phyloP scores from a whole-genome alignment of 1,284 basidiomycete genomes.

The Mycosarcoma mackinlayi region DNA sequence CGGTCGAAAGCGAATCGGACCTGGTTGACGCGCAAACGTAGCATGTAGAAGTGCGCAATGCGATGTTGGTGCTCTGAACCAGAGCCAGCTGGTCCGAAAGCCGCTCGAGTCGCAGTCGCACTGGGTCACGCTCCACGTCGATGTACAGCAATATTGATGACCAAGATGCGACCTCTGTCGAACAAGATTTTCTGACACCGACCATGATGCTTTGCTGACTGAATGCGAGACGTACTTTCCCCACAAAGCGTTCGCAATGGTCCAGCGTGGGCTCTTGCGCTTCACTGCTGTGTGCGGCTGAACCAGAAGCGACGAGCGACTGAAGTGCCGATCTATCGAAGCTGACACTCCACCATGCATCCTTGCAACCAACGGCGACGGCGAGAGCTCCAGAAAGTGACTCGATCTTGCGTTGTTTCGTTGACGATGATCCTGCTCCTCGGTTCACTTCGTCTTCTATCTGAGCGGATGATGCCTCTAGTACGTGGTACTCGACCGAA shows the following conservation, averaged over 20 bases:
- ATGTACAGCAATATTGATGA: constrained; percentile 20
- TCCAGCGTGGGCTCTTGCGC: not conserved
- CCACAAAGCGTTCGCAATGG: constrained; percentile 3
- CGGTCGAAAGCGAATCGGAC: too few species aligned
- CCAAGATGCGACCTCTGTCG: not conserved
- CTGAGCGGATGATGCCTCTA: too few species aligned
- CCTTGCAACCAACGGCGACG: constrained; percentile 14
- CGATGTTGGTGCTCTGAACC: constrained; percentile 5
- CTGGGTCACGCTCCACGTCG: constrained; percentile 6
- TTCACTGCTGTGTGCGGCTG: not conserved
- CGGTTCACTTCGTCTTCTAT: too few species aligned
- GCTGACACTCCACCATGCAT: constrained; percentile 25
- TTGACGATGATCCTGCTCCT: too few species aligned
- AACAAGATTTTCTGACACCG: constrained; percentile 3
- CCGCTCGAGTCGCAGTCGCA: constrained; percentile 13
- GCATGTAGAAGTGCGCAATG: not conserved
- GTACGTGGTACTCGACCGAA: constrained; percentile 1
- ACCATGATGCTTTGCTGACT: constrained; percentile 16
- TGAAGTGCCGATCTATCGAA: not conserved
- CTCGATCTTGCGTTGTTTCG: not conserved
- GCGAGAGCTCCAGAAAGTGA: not conserved
- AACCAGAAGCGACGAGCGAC: not conserved
- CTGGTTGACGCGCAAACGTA: too few species aligned
- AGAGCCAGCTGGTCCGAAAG: constrained; percentile 7
- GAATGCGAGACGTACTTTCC: constrained; percentile 11